These are phyloP conservation scores for Ochetophila trinervis DNA, from an alignment of 306 rosid species.

Conservation along the genomic window DNA sequence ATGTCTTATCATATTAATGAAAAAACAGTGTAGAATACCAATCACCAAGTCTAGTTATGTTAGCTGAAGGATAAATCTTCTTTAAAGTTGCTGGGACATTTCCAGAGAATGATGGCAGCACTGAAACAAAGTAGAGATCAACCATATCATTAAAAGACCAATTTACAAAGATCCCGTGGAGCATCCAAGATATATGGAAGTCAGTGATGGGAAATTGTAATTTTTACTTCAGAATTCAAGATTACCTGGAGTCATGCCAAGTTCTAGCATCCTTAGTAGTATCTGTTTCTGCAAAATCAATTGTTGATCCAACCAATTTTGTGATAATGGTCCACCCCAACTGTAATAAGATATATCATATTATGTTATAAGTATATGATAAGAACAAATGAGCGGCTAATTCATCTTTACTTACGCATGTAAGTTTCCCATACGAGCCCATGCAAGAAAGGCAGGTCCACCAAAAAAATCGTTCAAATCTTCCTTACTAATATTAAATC, in stretches of 20 bases:
- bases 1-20: constrained; percentile 15
- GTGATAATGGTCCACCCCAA: constrained; percentile 95
- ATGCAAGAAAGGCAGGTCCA: constrained; percentile 98
- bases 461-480: constrained; percentile 79
- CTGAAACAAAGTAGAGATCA: constrained; percentile 44
- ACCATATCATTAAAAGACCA: constrained; percentile 13
- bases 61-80: constrained; percentile 72
- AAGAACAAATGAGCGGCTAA: not conserved
- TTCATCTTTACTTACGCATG: constrained; percentile 70
- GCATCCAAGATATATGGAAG: not conserved
- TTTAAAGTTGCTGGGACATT: constrained; percentile 78
- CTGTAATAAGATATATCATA: constrained; percentile 45
- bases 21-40: constrained; percentile 50
- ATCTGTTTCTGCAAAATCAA: constrained; percentile 73
- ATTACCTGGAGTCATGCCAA: constrained; percentile 98
- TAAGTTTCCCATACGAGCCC: constrained; percentile 99
- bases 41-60: constrained; percentile 87
- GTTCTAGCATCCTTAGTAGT: constrained; percentile 74
- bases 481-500: constrained; percentile 60
- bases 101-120: constrained; percentile 93
- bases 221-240: not conserved
- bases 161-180: not conserved
- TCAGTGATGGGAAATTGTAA: not conserved
- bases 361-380: constrained; percentile 21
- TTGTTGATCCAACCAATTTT: constrained; percentile 89